These are phyloP conservation scores for Lablab purpureus DNA, from an alignment of 306 rosid species.

Conservation along the genomic window DNA sequence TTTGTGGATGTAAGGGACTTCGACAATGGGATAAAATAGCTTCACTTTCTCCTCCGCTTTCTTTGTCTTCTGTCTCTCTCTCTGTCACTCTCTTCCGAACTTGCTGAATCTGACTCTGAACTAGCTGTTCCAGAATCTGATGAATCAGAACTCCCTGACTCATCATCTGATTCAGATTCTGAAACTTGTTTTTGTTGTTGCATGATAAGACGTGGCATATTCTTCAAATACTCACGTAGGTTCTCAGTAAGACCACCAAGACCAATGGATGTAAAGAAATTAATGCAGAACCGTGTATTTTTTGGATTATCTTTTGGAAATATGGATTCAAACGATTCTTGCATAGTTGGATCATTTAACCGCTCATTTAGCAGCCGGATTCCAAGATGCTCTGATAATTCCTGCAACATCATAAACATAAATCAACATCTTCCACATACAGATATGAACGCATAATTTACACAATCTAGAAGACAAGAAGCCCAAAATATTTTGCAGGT, in stretches of 20 bases:
- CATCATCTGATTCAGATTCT: slow-evolving; percentile 68
- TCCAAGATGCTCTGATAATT: slow-evolving; percentile 86
- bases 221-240: slow-evolving; percentile 85
- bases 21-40: not conserved
- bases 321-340: slow-evolving; percentile 74
- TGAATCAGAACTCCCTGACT: slow-evolving; percentile 59
- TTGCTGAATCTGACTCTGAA: slow-evolving; percentile 59
- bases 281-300: slow-evolving; percentile 88
- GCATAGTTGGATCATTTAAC: slow-evolving; percentile 67
- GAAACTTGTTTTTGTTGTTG: slow-evolving; percentile 75
- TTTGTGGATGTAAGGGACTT: slow-evolving; percentile 22
- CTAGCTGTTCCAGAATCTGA: slow-evolving; percentile 60
- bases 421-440: slow-evolving; percentile 42
- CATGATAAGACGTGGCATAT: slow-evolving; percentile 94
- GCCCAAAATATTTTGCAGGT: not conserved
- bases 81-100: slow-evolving; percentile 61
- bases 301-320: slow-evolving; percentile 90
- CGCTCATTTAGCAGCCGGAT: slow-evolving; percentile 76
- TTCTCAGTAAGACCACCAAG: slow-evolving; percentile 96
- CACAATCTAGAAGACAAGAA: slow-evolving; percentile 5
- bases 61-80: slow-evolving; percentile 49
- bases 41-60: slow-evolving; percentile 67
- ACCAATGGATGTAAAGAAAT: slow-evolving; percentile 95
- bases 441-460: not conserved
- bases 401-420: slow-evolving; percentile 63